Base-by-base conservation (phyloP, 306 rosid genomes). In the Cucurbita pepo region DNA sequence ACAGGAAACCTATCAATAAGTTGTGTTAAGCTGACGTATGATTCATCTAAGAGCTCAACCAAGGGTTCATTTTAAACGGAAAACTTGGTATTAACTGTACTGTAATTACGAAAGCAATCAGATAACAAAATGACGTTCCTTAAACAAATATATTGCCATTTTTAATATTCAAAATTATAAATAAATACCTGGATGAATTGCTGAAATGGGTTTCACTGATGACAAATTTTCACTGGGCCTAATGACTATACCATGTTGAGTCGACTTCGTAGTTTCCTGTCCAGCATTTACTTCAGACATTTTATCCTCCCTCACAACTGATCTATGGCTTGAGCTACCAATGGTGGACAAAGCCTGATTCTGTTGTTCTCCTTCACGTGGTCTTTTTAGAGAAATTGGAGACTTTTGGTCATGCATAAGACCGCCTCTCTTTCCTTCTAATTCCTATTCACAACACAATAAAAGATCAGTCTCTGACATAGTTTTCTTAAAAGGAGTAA, bases 301-400 rank as follows among this genome's bases (percentile, higher is more conserved):
- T 71, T 53, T 37, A 51, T 38, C 62, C 75, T 71, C 38, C 16
- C 41, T 54, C 5, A 4, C 62, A 71, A 56, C 47, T 53, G 53
- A 52, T 36, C 36, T 36, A 71, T 53, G 75, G n/a, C 62, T 36
- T 53, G 75, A 71, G 75, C 75, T 71, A 52, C 75, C 50, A 0
- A 37, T 38, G 50, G 11, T n/a, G 37, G 19, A 14, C 40, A 8
- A 47, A 22, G 25, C 61, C n/a, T 8, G 62, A 52, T 71, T 37
- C 22, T 53, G 34, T 71, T 37, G 48, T 71, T 71, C 75, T 36
- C 61, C 62, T 16, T 51, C 34, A 19, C 44, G 75, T 5, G 47
- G 50, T 71, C 56, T 71, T 50, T 71, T 71, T 5, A 44, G 50
- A 52, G 61, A 47, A 36, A 40, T 37, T 21, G 3, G 0, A 38